Base-by-base conservation (phyloP, 176 grass and related monocot species). In the Secale cereale region DNA sequence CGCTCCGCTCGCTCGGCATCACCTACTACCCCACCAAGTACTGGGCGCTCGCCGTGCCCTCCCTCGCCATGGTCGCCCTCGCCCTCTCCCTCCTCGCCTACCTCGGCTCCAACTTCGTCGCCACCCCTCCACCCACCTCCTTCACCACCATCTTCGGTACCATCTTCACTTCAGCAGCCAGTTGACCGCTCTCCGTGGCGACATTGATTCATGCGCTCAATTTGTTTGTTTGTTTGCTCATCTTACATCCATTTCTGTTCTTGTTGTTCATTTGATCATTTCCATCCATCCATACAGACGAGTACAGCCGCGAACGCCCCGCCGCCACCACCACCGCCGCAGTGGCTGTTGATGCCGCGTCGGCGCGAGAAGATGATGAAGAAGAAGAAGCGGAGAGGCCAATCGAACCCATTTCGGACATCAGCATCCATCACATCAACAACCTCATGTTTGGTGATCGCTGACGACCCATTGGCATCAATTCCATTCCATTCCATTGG, bases 1-100 rank as follows among this genome's bases (percentile, higher is more conserved):
- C 50, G 59, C 75, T 98, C 83, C 83, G 69, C 35, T 90, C 79
- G 70, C n/a, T 95, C 4, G 93, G 93, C 78, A 95, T 98, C 85
- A 95, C 92, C 27, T 98, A 95, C 82, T 98, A 95, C 82, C 95
- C 95, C 30, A 95, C 89, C 89, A 95, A 91, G 95, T 88, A 92
- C 28, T 94, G 93, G 90, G 93, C 93, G 59, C 32, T 92, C 23
- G 90, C 85, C 16, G 79, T 83, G 84, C 90, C 93, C 43, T 83
- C 90, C 14, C 92, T 92, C 2, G 23, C 85, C 50, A 86, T 92
- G 30, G 93, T 94, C 41, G 82, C 82, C 5, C 29, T 90, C 10
- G 37, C 57, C 0, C 86, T 94, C 46, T 77, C 62, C 39, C 82
- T 94, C 64, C 45, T 52, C 59, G 46, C 88, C 64, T 94, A 94